A percentile compares a stretch with the other conserved stretches of the same genome.
Conservation (phyloP, 2,329 filamentous ascomycete species). For the Colletotrichum tropicale region DNA sequence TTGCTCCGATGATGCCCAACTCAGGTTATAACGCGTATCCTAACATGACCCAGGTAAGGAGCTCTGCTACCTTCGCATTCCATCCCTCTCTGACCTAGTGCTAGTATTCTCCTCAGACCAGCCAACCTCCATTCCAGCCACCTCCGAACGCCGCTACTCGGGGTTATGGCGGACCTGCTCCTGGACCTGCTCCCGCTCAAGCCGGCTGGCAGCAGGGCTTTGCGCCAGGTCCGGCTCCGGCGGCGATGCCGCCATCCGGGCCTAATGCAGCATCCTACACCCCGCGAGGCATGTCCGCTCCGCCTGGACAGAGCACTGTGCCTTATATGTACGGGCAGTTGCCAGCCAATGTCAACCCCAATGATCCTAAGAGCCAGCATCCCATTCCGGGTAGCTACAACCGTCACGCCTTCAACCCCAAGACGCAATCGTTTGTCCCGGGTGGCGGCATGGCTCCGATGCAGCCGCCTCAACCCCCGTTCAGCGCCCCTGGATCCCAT, state of each 20-base stretch:
- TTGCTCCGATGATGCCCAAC: conserved; percentile 44
- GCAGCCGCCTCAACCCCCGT: conserved; percentile 52
- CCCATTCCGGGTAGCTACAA: conserved; percentile 85
- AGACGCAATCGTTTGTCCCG: conserved; percentile 91
- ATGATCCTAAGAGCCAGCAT: conserved; percentile 78
- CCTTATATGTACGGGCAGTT: conserved; percentile 83
- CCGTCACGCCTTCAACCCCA: conserved; percentile 88
- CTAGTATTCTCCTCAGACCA: conserved; percentile 25
- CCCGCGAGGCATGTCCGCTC: conserved; percentile 30
- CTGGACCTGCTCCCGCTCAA: conserved; percentile 30
- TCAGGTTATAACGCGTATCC: conserved; percentile 51
- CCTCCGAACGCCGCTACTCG: conserved; percentile 35
- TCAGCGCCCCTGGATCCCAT: conserved; percentile 52
- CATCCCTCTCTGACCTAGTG: neutral
- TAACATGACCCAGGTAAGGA: conserved; percentile 49
- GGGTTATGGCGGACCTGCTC: conserved; percentile 38
- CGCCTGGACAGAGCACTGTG: conserved; percentile 35
- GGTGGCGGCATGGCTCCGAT: conserved; percentile 50
- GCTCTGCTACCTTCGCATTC: neutral
- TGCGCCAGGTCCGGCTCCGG: conserved; percentile 31
- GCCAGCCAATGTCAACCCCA: conserved; percentile 70
- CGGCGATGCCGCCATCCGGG: conserved; percentile 25
- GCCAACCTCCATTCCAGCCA: conserved; percentile 3
- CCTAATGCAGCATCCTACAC: conserved; percentile 27
- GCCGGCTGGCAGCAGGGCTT: conserved; percentile 43